Evolutionary conservation across 73 alveolate genomes (phyloP), one percentile per base, ranked within the genome.

Genomic region (Paramecium biaurelia): DNA sequence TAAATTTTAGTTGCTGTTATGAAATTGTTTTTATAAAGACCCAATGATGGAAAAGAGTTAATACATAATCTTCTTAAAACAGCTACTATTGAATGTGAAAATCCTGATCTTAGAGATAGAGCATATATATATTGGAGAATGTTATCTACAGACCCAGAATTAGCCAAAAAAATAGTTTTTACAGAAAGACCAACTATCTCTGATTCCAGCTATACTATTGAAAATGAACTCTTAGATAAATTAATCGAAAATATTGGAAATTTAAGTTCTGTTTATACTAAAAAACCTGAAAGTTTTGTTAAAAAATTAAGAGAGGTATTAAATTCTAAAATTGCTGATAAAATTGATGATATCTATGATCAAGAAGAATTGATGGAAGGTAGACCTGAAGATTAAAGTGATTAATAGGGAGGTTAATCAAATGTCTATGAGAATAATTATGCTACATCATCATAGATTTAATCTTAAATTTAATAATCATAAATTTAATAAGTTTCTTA

Each of bases 51-150:
- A 20, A 93, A 93, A 84, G 98, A 94, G 57, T 92, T 96, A 94
- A 96, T 96, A 28, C 92, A 95, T 58, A 89, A 92, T 67, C 94
- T 96, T 42, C 93, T 95, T 43, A 84, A 95, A 92, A 76, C 92
- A 63, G 97, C 96, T 85, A 57, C 99, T 43, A 98, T 95, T 86
- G 98, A 97, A 85, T 95, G 99, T 96, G 98, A 97, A 94, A 98
- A 99, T 92, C 99, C 99, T 7, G 99, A 99, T 96, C 95, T 99
- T 28, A 95, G 99, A 85, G 99, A 99, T 88, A 95, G 99, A 95
- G 99, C 99, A 24, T 98, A 96, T 88, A 94, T 98, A 85, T 98
- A 98, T 92, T 98, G 99, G 99, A 95, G 99, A 58, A 85, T 98
- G 93, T 93, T 98, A 26, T 94, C 99, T 26, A 92, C 96, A 34